Base-by-base conservation (phyloP, 441 rosid species). In the Bruguiera hainesii region DNA sequence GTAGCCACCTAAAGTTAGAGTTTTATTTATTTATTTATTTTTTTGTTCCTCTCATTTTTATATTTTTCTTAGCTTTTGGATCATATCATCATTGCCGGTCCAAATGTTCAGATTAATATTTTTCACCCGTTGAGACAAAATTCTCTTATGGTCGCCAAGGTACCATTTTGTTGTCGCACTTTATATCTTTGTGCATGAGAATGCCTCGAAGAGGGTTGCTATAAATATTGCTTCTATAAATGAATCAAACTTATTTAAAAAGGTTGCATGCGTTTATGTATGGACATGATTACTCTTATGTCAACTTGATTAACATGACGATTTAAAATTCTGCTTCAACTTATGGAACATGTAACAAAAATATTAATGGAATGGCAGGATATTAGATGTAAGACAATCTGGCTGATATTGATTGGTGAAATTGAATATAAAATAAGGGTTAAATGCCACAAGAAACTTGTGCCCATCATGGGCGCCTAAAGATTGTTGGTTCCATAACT, bases 391-490 rank as follows among this genome's bases (percentile, higher is more conserved):
- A 26, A 58, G 8, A 31, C 42, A 59, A 19, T 59, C 30, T 31
- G 6, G 21, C 42, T 51, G 68, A 42, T 35, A 50, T 26, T 71
- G 68, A n/a, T 56, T 20, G 67, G 30, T 35, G 29, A 69, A 64
- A 60, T 35, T n/a, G 26, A 60, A 60, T 21, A 62, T 50, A 30
- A 21, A 28, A 50, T 15, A 52, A 23, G 37, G 25, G 28, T 25
- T n/a, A 19, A 70, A 39, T 28, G 55, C 23, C 56, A 65, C 49
- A 63, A 58, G 28, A 49, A 61, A 26, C 16, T 56, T 59, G 65
- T 57, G 55, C 64, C 79, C 76, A 67, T 70, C 65, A 50, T 57
- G 73, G 73, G 64, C 31, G 61, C 67, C 78, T 61, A 67, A 71
- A 71, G 58, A 71, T 51, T 46, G 9, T 63, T 13, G 60, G 59